Percentiles rank a stretch among this genome's conserved stretches.
Evolutionary conservation across 495 filamentous ascomycete species (phyloP).

Genomic region (Parathielavia hyrcaniae): DNA sequence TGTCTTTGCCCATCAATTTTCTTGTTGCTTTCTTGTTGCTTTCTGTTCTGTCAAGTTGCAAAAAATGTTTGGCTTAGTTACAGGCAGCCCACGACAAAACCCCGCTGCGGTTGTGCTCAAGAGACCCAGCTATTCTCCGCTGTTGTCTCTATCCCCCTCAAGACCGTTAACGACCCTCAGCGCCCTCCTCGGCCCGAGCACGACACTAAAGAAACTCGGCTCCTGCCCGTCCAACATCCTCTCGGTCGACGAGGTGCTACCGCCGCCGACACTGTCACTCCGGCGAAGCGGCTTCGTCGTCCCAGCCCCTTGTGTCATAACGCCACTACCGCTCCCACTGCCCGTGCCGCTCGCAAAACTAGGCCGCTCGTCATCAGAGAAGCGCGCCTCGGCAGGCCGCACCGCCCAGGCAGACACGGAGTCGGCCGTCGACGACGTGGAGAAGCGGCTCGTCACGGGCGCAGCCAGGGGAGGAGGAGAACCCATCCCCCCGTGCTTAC

Average conservation of each 20-base stretch:
- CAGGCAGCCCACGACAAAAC: too few species aligned
- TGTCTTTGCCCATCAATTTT: too few species aligned
- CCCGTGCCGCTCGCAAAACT: constrained; percentile 11
- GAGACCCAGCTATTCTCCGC: neutral
- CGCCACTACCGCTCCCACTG: constrained; percentile 20
- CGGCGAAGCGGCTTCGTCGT: neutral
- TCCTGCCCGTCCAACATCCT: constrained; percentile 57
- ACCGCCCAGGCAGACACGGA: constrained; percentile 29
- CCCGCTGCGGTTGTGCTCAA: too few species aligned
- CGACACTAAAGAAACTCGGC: constrained; percentile 67
- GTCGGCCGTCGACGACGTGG: constrained; percentile 24
- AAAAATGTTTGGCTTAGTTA: too few species aligned
- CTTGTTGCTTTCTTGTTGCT: too few species aligned
- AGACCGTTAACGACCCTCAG: constrained; percentile 63
- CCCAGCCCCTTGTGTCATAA: constrained; percentile 19
- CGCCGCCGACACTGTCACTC: constrained; percentile 32
- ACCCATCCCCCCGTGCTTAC: neutral
- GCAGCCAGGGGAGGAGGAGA: neutral
- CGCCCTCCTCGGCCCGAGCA: constrained; percentile 65
- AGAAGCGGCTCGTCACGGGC: constrained; percentile 7
- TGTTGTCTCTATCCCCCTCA: constrained; percentile 25
- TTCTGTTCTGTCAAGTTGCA: too few species aligned
- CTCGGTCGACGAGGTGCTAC: constrained; percentile 40
- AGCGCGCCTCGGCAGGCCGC: constrained; percentile 33
- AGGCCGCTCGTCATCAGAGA: constrained; percentile 28